These are phyloP conservation scores for Solanum hybrid DNA, from an alignment of 305 asterid species.

Conservation along the genomic window DNA sequence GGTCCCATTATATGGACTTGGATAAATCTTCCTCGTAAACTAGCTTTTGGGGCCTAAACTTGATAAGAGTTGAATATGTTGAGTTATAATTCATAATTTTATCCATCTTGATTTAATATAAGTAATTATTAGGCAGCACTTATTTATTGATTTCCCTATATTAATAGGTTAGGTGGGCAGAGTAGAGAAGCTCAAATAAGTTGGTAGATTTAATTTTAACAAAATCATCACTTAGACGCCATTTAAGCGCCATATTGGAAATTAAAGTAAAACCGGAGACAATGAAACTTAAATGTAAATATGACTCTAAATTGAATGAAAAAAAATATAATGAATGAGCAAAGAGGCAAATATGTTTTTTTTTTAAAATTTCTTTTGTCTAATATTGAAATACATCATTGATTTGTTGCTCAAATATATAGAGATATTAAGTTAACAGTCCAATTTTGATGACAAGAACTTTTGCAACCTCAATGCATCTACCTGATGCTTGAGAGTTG, in stretches of 20 bases:
- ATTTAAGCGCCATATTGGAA: background rate
- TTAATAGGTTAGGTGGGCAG: background rate
- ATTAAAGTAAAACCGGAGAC: background rate
- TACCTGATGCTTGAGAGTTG: background rate
- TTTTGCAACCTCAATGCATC: background rate
- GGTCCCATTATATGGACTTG: background rate
- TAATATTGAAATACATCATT: too few species aligned
- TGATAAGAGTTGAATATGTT: background rate
- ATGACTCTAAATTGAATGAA: background rate
- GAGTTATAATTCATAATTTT: too few species aligned
- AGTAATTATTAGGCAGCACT: background rate
- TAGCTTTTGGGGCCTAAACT: too few species aligned
- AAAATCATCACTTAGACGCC: background rate
- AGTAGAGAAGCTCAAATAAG: background rate
- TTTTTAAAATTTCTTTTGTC: background rate
- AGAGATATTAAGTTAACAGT: background rate
- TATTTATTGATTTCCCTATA: background rate
- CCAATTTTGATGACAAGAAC: background rate
- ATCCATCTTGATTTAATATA: background rate
- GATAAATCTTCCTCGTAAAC: too few species aligned
- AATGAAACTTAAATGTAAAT: background rate
- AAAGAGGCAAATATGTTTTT: background rate
- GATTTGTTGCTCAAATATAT: too few species aligned
- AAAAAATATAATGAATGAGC: background rate
- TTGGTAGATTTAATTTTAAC: background rate